Conservation (phyloP, 306 rosid genomes). For the Cucumis cinereus region DNA sequence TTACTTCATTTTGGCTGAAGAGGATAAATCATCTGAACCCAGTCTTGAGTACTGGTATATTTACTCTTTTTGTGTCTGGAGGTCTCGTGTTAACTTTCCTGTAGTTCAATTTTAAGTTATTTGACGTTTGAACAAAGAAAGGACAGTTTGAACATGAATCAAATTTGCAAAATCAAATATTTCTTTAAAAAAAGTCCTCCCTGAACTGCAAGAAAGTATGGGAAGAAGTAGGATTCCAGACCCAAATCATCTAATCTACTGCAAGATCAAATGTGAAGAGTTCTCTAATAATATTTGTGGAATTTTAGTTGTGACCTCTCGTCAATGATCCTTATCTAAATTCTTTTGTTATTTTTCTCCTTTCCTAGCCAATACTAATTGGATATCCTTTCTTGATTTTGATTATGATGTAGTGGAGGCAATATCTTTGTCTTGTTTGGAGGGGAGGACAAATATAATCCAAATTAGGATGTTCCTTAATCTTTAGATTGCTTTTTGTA, state of each 20-base stretch:
- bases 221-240: background rate
- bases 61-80: background rate
- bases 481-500: constrained; percentile 19
- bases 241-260: background rate
- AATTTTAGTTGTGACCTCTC: background rate
- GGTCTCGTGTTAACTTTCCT: background rate
- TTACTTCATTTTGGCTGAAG: constrained; percentile 90
- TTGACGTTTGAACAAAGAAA: background rate
- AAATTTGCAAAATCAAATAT: background rate
- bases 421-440: background rate
- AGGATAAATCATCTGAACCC: constrained; percentile 89
- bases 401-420: background rate
- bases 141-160: background rate
- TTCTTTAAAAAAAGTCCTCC: background rate
- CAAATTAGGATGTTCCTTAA: background rate
- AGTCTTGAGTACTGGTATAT: constrained; percentile 92
- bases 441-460: background rate
- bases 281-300: background rate
- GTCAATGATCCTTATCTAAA: background rate
- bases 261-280: background rate
- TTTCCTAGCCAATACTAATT: background rate
- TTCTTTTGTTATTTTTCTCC: background rate
- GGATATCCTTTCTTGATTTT: background rate
- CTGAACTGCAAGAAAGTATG: background rate
- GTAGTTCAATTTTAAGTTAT: background rate